Percentiles rank a stretch among this genome's conserved stretches.
Evolutionary conservation across 2,329 filamentous ascomycete genomes (phyloP).

Genomic region (Colletotrichum acutatum): DNA sequence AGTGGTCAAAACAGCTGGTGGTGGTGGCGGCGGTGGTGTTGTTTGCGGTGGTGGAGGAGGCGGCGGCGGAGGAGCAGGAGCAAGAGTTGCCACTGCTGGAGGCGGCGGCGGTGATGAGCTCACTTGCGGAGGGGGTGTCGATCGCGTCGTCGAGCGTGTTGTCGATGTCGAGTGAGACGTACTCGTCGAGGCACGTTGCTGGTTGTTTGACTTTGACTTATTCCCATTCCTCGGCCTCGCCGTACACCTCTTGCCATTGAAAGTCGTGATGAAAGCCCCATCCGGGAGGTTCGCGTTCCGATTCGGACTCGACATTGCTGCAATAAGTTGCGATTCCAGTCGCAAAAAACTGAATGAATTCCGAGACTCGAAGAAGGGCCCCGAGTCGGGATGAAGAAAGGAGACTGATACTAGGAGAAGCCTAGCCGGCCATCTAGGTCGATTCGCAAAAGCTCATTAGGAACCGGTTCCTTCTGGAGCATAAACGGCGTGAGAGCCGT

Average conservation of each 20-base stretch:
- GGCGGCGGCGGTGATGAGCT: conserved; percentile 10
- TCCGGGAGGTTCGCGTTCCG: conserved; percentile 48
- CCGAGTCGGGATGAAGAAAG: conserved; percentile 36
- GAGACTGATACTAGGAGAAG: conserved; percentile 40
- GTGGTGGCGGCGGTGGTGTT: background rate
- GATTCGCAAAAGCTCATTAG: conserved; percentile 29
- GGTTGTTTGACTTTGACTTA: conserved; percentile 25
- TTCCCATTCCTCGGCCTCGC: conserved; percentile 55
- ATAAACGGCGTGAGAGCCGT: conserved; percentile 19
- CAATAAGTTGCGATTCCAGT: conserved; percentile 56
- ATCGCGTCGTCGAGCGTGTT: conserved; percentile 19
- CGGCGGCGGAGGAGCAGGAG: conserved; percentile 7
- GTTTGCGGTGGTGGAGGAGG: conserved; percentile 2
- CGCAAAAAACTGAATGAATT: conserved; percentile 45
- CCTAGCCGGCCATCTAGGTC: conserved; percentile 36
- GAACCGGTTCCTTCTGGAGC: conserved; percentile 5
- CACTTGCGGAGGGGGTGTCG: conserved; percentile 22
- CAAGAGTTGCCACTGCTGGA: background rate
- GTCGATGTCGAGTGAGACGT: conserved; percentile 27
- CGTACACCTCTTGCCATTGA: conserved; percentile 64
- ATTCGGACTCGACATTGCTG: conserved; percentile 53
- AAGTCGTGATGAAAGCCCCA: conserved; percentile 60
- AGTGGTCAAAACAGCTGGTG: conserved; percentile 38
- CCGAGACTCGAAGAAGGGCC: conserved; percentile 19
- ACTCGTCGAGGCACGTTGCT: conserved; percentile 19